phyloP scores from a whole-genome alignment of 805 yeast species.

The Candida suzukii region DNA sequence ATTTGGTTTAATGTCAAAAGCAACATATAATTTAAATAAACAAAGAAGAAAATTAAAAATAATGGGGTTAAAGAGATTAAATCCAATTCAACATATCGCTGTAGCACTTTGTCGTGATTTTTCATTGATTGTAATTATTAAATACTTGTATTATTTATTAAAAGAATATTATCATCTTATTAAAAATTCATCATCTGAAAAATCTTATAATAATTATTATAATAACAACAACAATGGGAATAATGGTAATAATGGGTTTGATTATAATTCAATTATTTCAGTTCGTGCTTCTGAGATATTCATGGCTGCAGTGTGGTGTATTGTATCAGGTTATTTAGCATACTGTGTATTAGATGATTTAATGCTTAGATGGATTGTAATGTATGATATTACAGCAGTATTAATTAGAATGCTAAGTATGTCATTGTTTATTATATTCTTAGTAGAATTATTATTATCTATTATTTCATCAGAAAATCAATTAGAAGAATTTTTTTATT shows the following conservation, averaged over 20 bases:
- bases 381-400: constrained; percentile 82
- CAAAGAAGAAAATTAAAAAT: constrained; percentile 37
- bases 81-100: constrained; percentile 69
- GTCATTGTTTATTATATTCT: constrained; percentile 63
- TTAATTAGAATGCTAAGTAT: constrained; percentile 80
- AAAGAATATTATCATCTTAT: constrained; percentile 18
- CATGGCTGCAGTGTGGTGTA: constrained; percentile 86
- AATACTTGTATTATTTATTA: constrained; percentile 19
- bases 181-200: background rate
- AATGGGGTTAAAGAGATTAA: constrained; percentile 63
- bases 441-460: constrained; percentile 61
- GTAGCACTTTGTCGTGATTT: constrained; percentile 75
- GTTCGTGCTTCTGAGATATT: constrained; percentile 75
- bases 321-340: constrained; percentile 79
- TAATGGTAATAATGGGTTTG: no score
- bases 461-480: constrained; percentile 56
- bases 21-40: constrained; percentile 17
- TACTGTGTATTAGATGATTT: constrained; percentile 82
- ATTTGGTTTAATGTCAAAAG: constrained; percentile 20
- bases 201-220: no score
- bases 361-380: constrained; percentile 91
- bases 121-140: constrained; percentile 38
- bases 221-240: background rate
- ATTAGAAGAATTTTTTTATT: constrained; percentile 42
- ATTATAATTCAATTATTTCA: constrained; percentile 31